phyloP scores from a whole-genome alignment of 1,139 yeast genomes.

The Kodamaea suecica region DNA sequence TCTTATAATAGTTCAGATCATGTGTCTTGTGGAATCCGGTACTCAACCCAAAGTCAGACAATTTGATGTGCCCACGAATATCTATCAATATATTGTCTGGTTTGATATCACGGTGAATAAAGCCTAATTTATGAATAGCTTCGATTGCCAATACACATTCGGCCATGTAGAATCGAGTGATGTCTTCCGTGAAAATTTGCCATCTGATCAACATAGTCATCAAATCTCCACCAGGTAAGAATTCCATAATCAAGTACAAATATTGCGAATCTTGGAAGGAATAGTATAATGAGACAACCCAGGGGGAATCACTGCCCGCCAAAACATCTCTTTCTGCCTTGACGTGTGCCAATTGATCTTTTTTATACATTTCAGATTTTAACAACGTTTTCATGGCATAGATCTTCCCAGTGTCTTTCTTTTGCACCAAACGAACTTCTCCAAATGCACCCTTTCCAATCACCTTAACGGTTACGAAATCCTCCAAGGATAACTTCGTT shows the following conservation, averaged over 20 bases:
- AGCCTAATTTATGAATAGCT: slow-evolving; percentile 76
- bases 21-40: slow-evolving; percentile 87
- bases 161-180: slow-evolving; percentile 80
- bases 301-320: slow-evolving; percentile 82
- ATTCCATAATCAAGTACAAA: slow-evolving; percentile 76
- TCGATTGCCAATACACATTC: slow-evolving; percentile 84
- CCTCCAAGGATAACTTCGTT: slow-evolving; percentile 70
- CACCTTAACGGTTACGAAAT: slow-evolving; percentile 74
- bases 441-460: slow-evolving; percentile 89
- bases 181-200: slow-evolving; percentile 84
- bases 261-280: slow-evolving; percentile 79
- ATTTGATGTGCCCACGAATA: slow-evolving; percentile 73
- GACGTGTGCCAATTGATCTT: slow-evolving; percentile 80
- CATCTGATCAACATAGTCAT: slow-evolving; percentile 87
- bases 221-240: slow-evolving; percentile 81
- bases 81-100: slow-evolving; percentile 82
- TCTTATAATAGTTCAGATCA: slow-evolving; percentile 74
- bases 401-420: slow-evolving; percentile 76
- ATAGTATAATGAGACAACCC: slow-evolving; percentile 80
- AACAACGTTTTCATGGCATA: slow-evolving; percentile 81
- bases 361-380: slow-evolving; percentile 79
- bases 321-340: slow-evolving; percentile 83
- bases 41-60: slow-evolving; percentile 79
- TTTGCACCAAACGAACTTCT: slow-evolving; percentile 80
- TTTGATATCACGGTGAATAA: slow-evolving; percentile 74